Evolutionary conservation across 1,284 basidiomycete genomes (phyloP).

Genomic region (Naganishia liquefaciens): DNA sequence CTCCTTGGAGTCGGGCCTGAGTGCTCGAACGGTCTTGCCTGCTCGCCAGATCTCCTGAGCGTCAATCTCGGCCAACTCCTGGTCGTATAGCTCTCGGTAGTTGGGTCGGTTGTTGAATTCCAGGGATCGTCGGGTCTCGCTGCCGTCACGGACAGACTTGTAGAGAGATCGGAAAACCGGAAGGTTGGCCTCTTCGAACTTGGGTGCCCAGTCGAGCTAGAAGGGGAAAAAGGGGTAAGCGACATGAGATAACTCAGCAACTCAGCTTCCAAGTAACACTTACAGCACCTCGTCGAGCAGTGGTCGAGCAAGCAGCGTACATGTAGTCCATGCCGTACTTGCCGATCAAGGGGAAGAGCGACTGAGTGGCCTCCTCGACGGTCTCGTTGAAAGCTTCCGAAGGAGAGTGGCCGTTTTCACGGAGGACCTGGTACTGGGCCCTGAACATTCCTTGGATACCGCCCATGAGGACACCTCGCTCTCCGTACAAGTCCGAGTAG

Average conservation of each 20-base stretch:
- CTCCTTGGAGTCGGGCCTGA: conserved; percentile 32
- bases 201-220: conserved; percentile 86
- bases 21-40: conserved; percentile 58
- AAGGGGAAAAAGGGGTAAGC: neutral
- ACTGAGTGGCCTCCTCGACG: conserved; percentile 98
- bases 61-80: conserved; percentile 93
- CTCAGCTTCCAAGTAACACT: neutral
- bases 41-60: conserved; percentile 90
- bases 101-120: conserved; percentile 92
- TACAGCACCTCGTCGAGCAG: conserved; percentile 94
- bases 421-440: conserved; percentile 98
- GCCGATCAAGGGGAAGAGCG: conserved; percentile 95
- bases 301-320: conserved; percentile 98
- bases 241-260: too few relatives aligned
- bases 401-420: conserved; percentile 95
- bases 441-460: conserved; percentile 99
- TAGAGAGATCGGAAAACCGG: conserved; percentile 94
- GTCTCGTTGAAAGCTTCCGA: conserved; percentile 99
- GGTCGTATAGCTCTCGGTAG: conserved; percentile 90
- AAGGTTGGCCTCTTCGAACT: conserved; percentile 89
- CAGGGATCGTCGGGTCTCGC: conserved; percentile 94
- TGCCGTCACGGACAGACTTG: conserved; percentile 88
- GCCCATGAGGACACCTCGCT: conserved; percentile 99
- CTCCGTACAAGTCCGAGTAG: conserved; percentile 93
- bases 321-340: conserved; percentile 99